Conservation (phyloP, 2,329 filamentous ascomycete genomes). For the Penicillium sclerotiorum region DNA sequence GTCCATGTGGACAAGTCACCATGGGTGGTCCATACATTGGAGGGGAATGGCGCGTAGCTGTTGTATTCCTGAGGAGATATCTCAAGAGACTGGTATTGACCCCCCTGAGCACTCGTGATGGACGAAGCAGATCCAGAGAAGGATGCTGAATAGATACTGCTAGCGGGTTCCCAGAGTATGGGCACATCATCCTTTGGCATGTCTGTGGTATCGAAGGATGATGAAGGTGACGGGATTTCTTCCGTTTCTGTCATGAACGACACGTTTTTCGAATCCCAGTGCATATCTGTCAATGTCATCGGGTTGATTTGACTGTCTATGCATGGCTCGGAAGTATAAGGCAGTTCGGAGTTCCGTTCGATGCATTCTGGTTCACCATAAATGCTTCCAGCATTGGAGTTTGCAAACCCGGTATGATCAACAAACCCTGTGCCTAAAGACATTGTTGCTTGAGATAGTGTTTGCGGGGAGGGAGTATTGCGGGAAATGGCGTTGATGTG, state of each 20-base stretch:
- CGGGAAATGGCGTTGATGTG: neutral
- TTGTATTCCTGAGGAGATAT: too few species aligned
- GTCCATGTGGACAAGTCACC: too few species aligned
- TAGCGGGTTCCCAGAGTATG: neutral
- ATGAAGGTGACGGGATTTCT: constrained; percentile 11
- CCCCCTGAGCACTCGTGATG: too few species aligned
- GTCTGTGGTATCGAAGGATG: constrained; percentile 9
- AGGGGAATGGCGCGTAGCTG: too few species aligned
- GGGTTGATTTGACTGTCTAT: neutral
- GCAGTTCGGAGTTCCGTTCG: neutral
- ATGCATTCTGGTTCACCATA: neutral
- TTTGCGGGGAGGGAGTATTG: neutral
- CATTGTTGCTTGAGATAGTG: neutral
- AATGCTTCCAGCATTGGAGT: neutral
- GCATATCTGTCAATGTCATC: neutral
- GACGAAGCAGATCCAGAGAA: neutral
- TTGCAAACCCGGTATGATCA: too few species aligned
- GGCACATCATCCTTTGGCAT: neutral
- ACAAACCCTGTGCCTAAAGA: neutral
- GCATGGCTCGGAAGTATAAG: neutral
- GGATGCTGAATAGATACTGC: neutral
- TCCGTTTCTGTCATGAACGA: constrained; percentile 12
- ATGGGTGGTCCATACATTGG: too few species aligned
- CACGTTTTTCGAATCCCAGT: constrained; percentile 8
- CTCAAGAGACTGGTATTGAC: too few species aligned